Evolutionary conservation across 78 protist genomes (phyloP), one percentile per base, ranked within the genome.

Genomic region (Dictyostelium intermedium): DNA sequence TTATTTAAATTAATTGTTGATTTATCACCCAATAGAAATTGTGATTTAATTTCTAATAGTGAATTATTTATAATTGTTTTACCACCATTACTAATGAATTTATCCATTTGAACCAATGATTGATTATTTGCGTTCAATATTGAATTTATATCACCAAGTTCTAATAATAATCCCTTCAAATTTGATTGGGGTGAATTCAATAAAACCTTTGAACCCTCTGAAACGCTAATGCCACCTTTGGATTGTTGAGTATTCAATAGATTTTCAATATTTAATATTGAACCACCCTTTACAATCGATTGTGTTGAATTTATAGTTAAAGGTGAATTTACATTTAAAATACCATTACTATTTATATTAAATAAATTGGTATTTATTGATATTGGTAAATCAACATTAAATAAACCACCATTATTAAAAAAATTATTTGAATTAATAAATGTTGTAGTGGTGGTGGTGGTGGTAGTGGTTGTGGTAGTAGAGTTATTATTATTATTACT

Each of bases 311-410:
- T 72, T 6, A 72, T 14, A 13, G 9, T 34, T 32, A 34, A 72
- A 5, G 43, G 43, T 72, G 79, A 27, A 32, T 72, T 72, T 5
- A 72, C 35, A 32, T 72, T 72, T 5, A 72, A 7, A 34, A 16
- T 72, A 18, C 79, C 79, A 14, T 72, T 72, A 34, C 45, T 34
- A 72, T 72, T 72, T 72, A 72, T 16, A 72, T 72, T 72, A 72
- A 72, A 34, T 34, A 32, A 7, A 5, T 72, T 72, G 0, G 79
- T 32, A 32, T 11, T 34, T 5, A 72, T 72, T 34, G 45, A 72
- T 32, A 72, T 27, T 27, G 79, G 79, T 72, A 34, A 34, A 72
- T 72, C 45, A 14, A 72, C 41, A 34, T 34, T 11, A 34, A 72
- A 34, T 20, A 34, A 34, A 3, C 79, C 79, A 14, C 79, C 79